Percentiles rank a stretch among this genome's conserved stretches.
Evolutionary conservation across 768 basidiomycete species (phyloP).

Genomic region (Boletellus sp.): DNA sequence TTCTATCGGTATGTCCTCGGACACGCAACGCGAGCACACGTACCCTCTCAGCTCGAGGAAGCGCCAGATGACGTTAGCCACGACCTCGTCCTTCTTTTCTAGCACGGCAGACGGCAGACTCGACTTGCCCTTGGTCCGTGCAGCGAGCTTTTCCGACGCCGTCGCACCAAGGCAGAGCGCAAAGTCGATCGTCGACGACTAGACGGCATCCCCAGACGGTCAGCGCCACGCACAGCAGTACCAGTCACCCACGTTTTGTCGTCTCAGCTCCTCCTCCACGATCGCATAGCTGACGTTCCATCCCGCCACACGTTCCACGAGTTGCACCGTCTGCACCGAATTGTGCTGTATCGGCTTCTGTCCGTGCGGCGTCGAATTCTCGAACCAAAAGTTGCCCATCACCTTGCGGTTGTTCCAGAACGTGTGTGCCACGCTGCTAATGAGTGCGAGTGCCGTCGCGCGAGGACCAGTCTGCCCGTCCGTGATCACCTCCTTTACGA

Average conservation of each 20-base stretch:
- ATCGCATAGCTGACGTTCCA: constrained; percentile 87
- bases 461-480: constrained; percentile 93
- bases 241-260: constrained; percentile 79
- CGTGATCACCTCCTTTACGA: constrained; percentile 93
- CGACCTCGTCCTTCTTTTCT: constrained; percentile 97
- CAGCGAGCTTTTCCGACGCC: constrained; percentile 71
- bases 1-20: constrained; percentile 1
- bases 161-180: constrained; percentile 92
- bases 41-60: constrained; percentile 96
- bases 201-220: constrained; percentile 17
- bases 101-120: constrained; percentile 45
- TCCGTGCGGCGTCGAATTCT: constrained; percentile 44
- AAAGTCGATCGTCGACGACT: constrained; percentile 99
- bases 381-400: constrained; percentile 72
- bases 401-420: constrained; percentile 83
- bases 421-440: constrained; percentile 73
- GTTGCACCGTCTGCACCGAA: constrained; percentile 73
- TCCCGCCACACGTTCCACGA: constrained; percentile 80
- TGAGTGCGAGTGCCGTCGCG: constrained; percentile 83
- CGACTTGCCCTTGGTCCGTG: constrained; percentile 73
- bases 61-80: constrained; percentile 97
- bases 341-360: constrained; percentile 68
- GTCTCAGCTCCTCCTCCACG: constrained; percentile 90
- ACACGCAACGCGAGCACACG: constrained; percentile 1
- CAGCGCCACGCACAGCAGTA: constrained; percentile 22